Evolutionary conservation across 495 filamentous ascomycete genomes (phyloP), one percentile per base, ranked within the genome.

Genomic region (Bryoglossum gracile): DNA sequence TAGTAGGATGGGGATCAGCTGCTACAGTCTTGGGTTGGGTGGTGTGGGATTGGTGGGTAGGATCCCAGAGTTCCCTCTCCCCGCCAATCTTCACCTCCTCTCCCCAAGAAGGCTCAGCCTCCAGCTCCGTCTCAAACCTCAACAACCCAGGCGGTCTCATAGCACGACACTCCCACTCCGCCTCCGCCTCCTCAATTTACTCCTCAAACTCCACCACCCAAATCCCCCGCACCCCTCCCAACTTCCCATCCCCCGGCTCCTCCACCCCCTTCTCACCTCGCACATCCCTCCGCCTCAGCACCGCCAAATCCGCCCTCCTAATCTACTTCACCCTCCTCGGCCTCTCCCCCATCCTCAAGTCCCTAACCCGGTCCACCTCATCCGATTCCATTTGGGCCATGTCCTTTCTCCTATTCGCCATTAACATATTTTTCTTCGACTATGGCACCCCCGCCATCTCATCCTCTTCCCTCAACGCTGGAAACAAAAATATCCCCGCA

Each of bases 341-440:
- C 3, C 76, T 98, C 3, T 91, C 86, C 21, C 92, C 92, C 0
- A 97, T 98, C 53, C 73, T 97, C 28, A 95, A 95, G 64, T 95
- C 89, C 3, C 75, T 98, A 11, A 97, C 92, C 0, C 81, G 82
- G 28, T 95, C 89, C 4, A 95, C 89, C 3, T 85, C 85, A 16
- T 81, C 73, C 24, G 92, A 98, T 70, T 88, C 82, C 19, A 97
- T 98, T 54, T 98, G 94, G 94, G 87, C 92, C 13, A 83, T 98
- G 72, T 89, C 86, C 54, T 87, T 82, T 65, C 94, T 87, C 83
- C 73, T 98, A 38, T 77, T 98, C 60, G 77, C 86, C 49, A 89
- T 95, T 68, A 97, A 98, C 66, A 86, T 96, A 56, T 89, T 95
- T 64, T 94, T 92, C 62, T 95, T 96, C 62, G 92, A 98, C 68